These are phyloP conservation scores for Hypoxylon sp. DNA, from an alignment of 2,329 filamentous ascomycete species.

Conservation along the genomic window DNA sequence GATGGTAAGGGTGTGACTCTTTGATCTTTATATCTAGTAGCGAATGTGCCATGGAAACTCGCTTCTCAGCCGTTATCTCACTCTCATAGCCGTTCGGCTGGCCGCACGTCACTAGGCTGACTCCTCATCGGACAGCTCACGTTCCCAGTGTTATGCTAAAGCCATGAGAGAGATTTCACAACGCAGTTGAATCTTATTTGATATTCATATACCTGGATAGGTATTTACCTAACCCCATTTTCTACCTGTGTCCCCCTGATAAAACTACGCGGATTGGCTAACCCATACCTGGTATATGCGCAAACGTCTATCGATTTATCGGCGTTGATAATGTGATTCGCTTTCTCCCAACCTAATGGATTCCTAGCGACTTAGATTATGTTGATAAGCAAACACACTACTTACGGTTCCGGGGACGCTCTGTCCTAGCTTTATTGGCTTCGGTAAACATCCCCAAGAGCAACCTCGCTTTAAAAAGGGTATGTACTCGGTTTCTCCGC, in stretches of 20 bases:
- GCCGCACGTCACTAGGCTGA: background rate
- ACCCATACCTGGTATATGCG: background rate
- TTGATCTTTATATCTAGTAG: too few species aligned
- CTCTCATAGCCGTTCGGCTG: background rate
- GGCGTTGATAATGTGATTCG: background rate
- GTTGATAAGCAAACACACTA: background rate
- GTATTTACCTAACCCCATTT: background rate
- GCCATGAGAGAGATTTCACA: background rate
- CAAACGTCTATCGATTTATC: background rate
- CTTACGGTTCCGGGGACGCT: conserved; percentile 32
- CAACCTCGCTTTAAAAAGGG: conserved; percentile 54
- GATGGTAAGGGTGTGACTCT: too few species aligned
- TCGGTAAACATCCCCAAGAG: conserved; percentile 63
- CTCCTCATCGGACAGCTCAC: background rate
- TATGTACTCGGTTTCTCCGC: background rate
- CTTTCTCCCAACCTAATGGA: background rate
- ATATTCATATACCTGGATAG: too few species aligned
- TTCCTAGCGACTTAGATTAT: background rate
- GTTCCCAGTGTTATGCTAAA: background rate
- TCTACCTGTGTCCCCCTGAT: background rate
- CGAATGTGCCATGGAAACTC: too few species aligned
- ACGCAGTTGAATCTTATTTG: background rate
- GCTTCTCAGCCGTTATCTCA: too few species aligned
- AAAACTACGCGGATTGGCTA: background rate
- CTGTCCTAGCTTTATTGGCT: conserved; percentile 28